These are phyloP conservation scores for Juglanconis oblonga DNA, from an alignment of 2,329 filamentous ascomycete species.

Conservation along the genomic window DNA sequence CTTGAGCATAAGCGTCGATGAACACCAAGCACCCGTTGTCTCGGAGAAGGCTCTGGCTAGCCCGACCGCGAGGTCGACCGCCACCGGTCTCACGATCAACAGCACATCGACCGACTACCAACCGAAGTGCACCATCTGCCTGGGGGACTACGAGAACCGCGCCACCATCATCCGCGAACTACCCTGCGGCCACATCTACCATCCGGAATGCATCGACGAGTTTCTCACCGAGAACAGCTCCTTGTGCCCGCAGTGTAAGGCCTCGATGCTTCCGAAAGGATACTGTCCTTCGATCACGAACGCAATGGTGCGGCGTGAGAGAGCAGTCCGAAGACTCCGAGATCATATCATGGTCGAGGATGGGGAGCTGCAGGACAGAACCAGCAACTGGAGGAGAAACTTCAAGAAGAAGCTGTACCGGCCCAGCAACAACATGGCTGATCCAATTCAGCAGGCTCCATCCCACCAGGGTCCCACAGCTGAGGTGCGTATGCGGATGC, in stretches of 20 bases:
- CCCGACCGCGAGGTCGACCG: conserved; percentile 19
- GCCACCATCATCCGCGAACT: conserved; percentile 77
- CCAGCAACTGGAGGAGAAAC: conserved; percentile 20
- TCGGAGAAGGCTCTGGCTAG: conserved; percentile 24
- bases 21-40: conserved; percentile 5
- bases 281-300: conserved; percentile 74
- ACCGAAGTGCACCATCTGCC: conserved; percentile 84
- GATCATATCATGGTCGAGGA: conserved; percentile 47
- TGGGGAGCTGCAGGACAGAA: conserved; percentile 24
- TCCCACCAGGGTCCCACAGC: conserved; percentile 8
- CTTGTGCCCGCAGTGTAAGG: conserved; percentile 88
- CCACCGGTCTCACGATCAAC: conserved; percentile 25
- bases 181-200: conserved; percentile 89
- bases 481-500: conserved; percentile 26
- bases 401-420: conserved; percentile 23
- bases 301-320: conserved; percentile 79
- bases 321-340: conserved; percentile 61
- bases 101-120: conserved; percentile 62
- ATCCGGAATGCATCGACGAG: conserved; percentile 85
- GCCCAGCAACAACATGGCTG: conserved; percentile 21
- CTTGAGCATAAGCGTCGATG: conserved; percentile 7
- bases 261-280: conserved; percentile 69
- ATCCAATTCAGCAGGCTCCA: conserved; percentile 11
- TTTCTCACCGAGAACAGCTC: conserved; percentile 78
- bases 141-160: conserved; percentile 72